Conservation (phyloP, 805 yeast genomes). For the Blastobotrys robertii region DNA sequence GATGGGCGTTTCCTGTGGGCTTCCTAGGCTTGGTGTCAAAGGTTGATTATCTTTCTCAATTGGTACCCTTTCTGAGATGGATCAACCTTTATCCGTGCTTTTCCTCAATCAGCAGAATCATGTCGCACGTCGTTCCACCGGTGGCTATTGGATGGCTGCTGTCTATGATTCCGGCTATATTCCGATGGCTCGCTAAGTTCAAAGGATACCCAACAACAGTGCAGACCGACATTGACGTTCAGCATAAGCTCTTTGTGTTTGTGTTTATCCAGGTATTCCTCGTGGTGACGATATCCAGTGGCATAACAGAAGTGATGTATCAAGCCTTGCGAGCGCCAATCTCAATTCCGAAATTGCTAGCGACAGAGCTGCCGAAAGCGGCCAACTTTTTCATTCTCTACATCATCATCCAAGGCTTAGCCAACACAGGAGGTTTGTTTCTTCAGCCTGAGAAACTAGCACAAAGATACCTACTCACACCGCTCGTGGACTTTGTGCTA, state of each 20-base stretch:
- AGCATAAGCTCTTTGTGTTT: slow-evolving; percentile 68
- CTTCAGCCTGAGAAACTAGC: slow-evolving; percentile 48
- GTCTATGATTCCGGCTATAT: slow-evolving; percentile 48
- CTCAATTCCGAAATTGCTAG: slow-evolving; percentile 60
- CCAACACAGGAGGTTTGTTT: slow-evolving; percentile 64
- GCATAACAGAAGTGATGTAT: slow-evolving; percentile 53
- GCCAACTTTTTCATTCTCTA: slow-evolving; percentile 80
- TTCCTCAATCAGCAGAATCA: slow-evolving; percentile 15
- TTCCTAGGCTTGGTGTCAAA: slow-evolving; percentile 70
- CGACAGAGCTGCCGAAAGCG: slow-evolving; percentile 73
- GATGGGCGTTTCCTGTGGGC: slow-evolving; percentile 81
- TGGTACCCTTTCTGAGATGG: slow-evolving; percentile 54
- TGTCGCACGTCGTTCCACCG: slow-evolving; percentile 61
- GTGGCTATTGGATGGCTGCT: slow-evolving; percentile 53
- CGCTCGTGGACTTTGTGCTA: slow-evolving; percentile 18
- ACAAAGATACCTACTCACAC: slow-evolving; percentile 10
- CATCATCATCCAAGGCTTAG: slow-evolving; percentile 61
- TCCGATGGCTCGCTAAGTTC: slow-evolving; percentile 42
- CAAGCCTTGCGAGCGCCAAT: slow-evolving; percentile 60
- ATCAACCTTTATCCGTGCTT: slow-evolving; percentile 36
- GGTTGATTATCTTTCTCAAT: slow-evolving; percentile 49
- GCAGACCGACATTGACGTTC: slow-evolving; percentile 59
- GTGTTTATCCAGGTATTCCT: slow-evolving; percentile 74
- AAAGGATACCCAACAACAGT: slow-evolving; percentile 56
- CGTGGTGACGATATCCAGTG: slow-evolving; percentile 78